Evolutionary conservation across 208 protist species (phyloP).

Genomic region (Leishmania tarentolae): DNA sequence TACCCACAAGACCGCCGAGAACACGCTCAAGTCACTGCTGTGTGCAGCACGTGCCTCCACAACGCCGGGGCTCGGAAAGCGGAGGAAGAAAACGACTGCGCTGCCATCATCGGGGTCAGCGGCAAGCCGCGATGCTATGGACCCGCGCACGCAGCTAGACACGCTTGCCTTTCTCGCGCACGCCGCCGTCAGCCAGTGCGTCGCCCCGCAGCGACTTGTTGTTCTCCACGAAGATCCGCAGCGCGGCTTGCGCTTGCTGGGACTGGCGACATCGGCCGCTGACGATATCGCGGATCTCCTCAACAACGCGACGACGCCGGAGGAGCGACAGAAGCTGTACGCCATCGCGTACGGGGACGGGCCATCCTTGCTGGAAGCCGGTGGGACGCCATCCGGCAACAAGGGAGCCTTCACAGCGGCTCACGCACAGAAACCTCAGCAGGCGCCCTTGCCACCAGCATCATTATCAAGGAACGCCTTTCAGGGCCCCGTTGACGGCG

Average conservation of each 20-base stretch:
- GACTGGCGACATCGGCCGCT: slow-evolving; percentile 34
- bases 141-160: slow-evolving; percentile 19
- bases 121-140: background rate
- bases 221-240: slow-evolving; percentile 63
- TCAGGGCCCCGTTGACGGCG: background rate
- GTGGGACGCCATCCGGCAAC: background rate
- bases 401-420: background rate
- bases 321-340: slow-evolving; percentile 20
- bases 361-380: background rate
- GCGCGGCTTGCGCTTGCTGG: slow-evolving; percentile 50
- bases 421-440: background rate
- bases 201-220: slow-evolving; percentile 64
- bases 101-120: background rate
- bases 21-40: slow-evolving; percentile 17
- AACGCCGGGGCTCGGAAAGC: background rate
- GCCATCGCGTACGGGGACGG: slow-evolving; percentile 7
- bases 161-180: slow-evolving; percentile 70
- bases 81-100: background rate
- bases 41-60: background rate
- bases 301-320: slow-evolving; percentile 17
- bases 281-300: slow-evolving; percentile 46
- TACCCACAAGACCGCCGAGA: background rate
- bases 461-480: background rate
- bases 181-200: slow-evolving; percentile 58
- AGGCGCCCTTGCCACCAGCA: background rate